Base-by-base conservation (phyloP, 176 grass and related monocot species). In the Tuctoria greenei region DNA sequence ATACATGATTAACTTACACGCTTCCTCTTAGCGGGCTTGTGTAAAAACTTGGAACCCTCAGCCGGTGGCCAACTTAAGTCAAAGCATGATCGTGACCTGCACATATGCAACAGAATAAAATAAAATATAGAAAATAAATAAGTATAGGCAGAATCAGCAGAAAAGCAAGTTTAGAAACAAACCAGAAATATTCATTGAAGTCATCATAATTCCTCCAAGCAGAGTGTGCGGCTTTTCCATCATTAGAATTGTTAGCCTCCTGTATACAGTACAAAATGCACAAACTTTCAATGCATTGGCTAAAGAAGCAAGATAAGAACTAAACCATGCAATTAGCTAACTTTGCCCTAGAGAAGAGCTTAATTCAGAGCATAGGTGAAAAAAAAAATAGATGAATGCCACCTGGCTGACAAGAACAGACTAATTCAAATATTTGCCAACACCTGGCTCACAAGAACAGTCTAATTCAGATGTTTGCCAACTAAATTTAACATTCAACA, bases 151-250 rank as follows among this genome's bases (percentile, higher is more conserved):
- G 70, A 74, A 76, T 36, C n/a, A 79, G 14, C 54, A 66, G 24
- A 51, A 75, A 75, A 6, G 20, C 40, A 80, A 44, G 61, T 16
- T 31, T 31, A 39, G 52, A 65, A 24, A 73, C 54, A 51, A 74
- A 98, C 95, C 95, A 98, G 86, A 98, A 98, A 88, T 89, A 94
- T 89, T 98, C 95, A 64, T 98, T 98, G 60, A 98, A 98, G 74
- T 98, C 95, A 39, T 98, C 95, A 88, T 98, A 98, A 81, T 98
- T 98, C 56, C 95, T 75, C 95, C 95, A 98, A 27, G 67, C 64
- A 88, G 95, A 93, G 77, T 98, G 95, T 28, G 95, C 88, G 50
- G 91, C 86, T 86, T 72, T 88, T 73, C 95, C 91, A 81, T 83
- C 79, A 63, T 86, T 89, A 83, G 89, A 92, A 71, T 82, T 94